Evolutionary conservation across 495 filamentous ascomycete species (phyloP).

Genomic region (Mycothermus thermophilus): DNA sequence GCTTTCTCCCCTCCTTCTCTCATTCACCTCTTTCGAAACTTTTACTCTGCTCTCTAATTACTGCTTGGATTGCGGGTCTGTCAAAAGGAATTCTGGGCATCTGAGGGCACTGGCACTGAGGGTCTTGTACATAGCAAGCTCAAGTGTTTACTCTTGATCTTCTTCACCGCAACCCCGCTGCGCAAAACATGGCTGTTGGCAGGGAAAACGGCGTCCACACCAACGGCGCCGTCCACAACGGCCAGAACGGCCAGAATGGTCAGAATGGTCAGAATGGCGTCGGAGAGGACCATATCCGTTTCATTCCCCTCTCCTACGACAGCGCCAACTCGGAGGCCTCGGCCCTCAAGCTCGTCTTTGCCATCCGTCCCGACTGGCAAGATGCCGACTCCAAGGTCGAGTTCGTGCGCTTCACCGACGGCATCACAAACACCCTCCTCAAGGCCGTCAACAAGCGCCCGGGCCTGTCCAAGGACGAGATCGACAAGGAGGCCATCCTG

Average conservation of each 20-base stretch:
- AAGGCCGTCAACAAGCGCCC: slow-evolving; percentile 76
- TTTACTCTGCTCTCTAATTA: too few relatives aligned
- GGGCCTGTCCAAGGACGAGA: slow-evolving; percentile 59
- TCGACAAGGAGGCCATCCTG: slow-evolving; percentile 78
- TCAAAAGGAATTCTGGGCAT: too few relatives aligned
- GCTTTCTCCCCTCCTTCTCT: too few relatives aligned
- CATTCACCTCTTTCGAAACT: too few relatives aligned
- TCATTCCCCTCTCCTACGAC: slow-evolving; percentile 64
- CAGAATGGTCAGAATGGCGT: not conserved
- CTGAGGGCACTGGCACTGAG: too few relatives aligned
- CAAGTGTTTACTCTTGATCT: too few relatives aligned
- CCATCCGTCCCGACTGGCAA: slow-evolving; percentile 75
- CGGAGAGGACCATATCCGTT: slow-evolving; percentile 24
- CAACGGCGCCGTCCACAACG: slow-evolving; percentile 15
- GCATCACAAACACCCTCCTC: slow-evolving; percentile 90
- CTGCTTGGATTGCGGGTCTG: too few relatives aligned
- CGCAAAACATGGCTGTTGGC: slow-evolving; percentile 20
- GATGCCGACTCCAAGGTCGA: slow-evolving; percentile 61
- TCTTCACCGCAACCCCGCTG: too few relatives aligned
- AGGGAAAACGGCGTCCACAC: slow-evolving; percentile 11
- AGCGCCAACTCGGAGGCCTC: slow-evolving; percentile 60
- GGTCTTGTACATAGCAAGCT: too few relatives aligned
- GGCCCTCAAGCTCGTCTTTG: slow-evolving; percentile 62
- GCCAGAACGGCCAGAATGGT: not conserved
- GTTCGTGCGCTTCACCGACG: slow-evolving; percentile 86